Evolutionary conservation across 2,329 filamentous ascomycete genomes (phyloP), one percentile per base, ranked within the genome.

Genomic region (Trichoderma sp.): DNA sequence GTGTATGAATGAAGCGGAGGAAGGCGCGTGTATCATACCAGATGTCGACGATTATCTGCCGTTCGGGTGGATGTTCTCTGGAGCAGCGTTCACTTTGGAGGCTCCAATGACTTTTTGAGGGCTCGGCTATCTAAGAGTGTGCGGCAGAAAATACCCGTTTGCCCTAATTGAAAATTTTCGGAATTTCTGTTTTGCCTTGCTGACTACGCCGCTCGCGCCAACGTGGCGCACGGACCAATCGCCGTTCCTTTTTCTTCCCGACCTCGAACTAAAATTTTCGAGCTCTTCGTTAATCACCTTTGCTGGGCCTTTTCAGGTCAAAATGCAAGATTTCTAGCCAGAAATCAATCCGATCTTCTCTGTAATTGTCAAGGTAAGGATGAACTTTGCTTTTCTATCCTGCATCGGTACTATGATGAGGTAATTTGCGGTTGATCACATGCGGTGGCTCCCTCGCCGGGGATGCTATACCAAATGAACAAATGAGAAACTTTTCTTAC

Each of bases 351-450:
- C 9, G 32, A 32, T 15, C 20, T n/a, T 32, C n/a, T 34, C 13
- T 13, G 28, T 47, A 13, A 58, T 47, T 30, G 9, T 55, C 30
- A 59, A 76, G 80, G 79, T 81, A 80, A 80, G 79, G 65, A 59
- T 53, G 43, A 28, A 23, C 17, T 73, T 36, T 70, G 62, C 71
- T 69, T 67, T 5, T 58, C 13, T 34, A 57, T 71, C 47, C 71
- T 74, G 39, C 34, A 28, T 53, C 47, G 62, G 72, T 74, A 81
- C 77, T 77, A 92, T 93, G 95, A 97, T 97, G 94, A 92, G 86
- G 93, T 82, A 97, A 97, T 98, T 98, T 98, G 94, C 95, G 94
- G 95, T 95, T 97, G 94, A 98, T 92, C 88, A 87, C 85, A 82
- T 83, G 83, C 85, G 90, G 90, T 95, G 94, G 93, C 87, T 85